Conservation (phyloP, 2,329 filamentous ascomycete species). For the Graphilbum sp. region DNA sequence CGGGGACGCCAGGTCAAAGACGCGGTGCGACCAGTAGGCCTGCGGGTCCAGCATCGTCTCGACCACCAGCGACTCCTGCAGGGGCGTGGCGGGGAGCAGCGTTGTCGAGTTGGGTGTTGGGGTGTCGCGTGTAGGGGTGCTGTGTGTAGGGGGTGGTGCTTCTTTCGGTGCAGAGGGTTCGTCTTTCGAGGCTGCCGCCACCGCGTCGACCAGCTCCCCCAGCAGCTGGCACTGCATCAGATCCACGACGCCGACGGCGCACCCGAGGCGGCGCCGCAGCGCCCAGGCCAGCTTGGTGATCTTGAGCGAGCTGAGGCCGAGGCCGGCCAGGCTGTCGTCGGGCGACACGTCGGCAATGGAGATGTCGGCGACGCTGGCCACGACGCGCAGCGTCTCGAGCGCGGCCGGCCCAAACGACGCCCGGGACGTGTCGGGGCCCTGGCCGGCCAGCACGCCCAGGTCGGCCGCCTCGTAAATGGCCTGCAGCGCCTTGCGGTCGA, state of each 20-base stretch:
- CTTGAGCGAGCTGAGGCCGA: slow-evolving; percentile 12
- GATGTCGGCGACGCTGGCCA: slow-evolving; percentile 2
- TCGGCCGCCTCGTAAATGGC: slow-evolving; percentile 10
- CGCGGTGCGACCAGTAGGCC: slow-evolving; percentile 22
- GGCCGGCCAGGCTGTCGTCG: slow-evolving; percentile 10
- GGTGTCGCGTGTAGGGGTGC: too few species aligned
- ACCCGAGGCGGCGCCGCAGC: slow-evolving; percentile 8
- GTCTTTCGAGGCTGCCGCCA: slow-evolving; percentile 3
- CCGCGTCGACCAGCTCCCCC: slow-evolving; percentile 10
- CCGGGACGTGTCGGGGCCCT: not conserved
- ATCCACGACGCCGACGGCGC: slow-evolving; percentile 10
- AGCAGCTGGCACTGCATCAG: slow-evolving; percentile 11
- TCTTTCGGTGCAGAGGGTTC: too few species aligned
- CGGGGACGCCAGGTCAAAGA: slow-evolving; percentile 15
- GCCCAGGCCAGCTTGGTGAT: slow-evolving; percentile 12
- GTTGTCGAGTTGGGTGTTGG: slow-evolving; percentile 5
- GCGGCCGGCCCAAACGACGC: not conserved
- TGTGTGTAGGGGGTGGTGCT: too few species aligned
- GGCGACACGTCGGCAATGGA: slow-evolving; percentile 7
- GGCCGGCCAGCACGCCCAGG: slow-evolving; percentile 6
- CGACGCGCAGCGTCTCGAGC: slow-evolving; percentile 2
- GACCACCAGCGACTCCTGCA: slow-evolving; percentile 21
- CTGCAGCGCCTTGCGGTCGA: slow-evolving; percentile 16
- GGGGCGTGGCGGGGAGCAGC: slow-evolving; percentile 16
- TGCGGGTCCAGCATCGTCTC: slow-evolving; percentile 20